Evolutionary conservation across 78 protist genomes (phyloP).

Genomic region (Polysphondylium violaceum): DNA sequence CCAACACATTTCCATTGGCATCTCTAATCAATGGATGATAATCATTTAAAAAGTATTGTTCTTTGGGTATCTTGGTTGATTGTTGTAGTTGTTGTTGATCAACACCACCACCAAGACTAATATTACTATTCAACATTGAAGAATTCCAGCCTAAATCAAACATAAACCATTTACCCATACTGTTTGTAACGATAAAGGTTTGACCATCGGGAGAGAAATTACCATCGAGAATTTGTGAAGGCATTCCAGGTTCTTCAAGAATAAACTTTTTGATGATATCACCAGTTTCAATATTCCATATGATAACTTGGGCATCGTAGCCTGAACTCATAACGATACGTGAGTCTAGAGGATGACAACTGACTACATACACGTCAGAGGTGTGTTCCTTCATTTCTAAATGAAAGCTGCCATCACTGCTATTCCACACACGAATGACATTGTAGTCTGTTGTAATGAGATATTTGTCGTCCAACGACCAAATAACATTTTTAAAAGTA

Average conservation of each 20-base stretch:
- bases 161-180: conserved; percentile 56
- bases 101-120: neutral
- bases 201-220: conserved; percentile 73
- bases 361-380: conserved; percentile 36
- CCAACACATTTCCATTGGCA: conserved; percentile 52
- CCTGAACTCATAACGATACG: conserved; percentile 73
- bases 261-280: conserved; percentile 39
- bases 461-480: conserved; percentile 57
- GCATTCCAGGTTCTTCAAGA: conserved; percentile 24
- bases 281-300: conserved; percentile 73
- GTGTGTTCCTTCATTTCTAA: conserved; percentile 48
- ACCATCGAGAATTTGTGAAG: conserved; percentile 45
- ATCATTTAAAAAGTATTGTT: conserved; percentile 68
- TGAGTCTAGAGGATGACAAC: conserved; percentile 57
- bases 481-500: conserved; percentile 57
- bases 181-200: conserved; percentile 40
- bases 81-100: neutral
- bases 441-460: conserved; percentile 51
- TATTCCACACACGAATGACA: conserved; percentile 64
- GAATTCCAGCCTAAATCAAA: conserved; percentile 47
- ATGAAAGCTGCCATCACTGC: conserved; percentile 38
- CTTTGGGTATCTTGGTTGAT: conserved; percentile 44
- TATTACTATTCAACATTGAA: neutral
- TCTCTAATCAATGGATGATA: conserved; percentile 65
- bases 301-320: conserved; percentile 53